A percentile compares a stretch with the other conserved stretches of the same genome.
Conservation (phyloP, 176 grass and related monocot genomes). For the Oropetium thomaeum region DNA sequence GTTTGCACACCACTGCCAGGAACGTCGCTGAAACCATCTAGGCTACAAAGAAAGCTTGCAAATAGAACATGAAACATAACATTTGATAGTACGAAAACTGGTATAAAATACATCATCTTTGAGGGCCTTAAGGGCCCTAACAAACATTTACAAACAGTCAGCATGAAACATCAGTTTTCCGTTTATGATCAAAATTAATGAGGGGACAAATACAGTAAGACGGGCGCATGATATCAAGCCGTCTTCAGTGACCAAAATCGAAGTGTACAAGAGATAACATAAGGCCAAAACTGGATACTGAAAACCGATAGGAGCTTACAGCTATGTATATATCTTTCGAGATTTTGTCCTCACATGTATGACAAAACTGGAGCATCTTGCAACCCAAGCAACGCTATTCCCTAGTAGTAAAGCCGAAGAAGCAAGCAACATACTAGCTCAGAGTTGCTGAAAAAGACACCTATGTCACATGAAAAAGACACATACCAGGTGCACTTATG, state of each 20-base stretch:
- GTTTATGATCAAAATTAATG: background rate
- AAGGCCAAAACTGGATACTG: constrained; percentile 16
- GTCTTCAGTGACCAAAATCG: background rate
- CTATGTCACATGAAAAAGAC: background rate
- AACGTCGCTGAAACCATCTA: background rate
- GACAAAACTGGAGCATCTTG: constrained; percentile 20
- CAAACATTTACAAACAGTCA: background rate
- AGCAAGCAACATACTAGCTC: constrained; percentile 15
- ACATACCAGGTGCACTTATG: background rate
- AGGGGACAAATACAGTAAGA: background rate
- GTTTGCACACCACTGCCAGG: background rate
- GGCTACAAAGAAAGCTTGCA: background rate
- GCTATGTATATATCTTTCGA: background rate
- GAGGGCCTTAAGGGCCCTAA: background rate
- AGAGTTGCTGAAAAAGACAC: constrained; percentile 6
- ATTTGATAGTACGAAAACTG: background rate
- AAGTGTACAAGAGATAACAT: background rate
- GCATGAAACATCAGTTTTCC: background rate
- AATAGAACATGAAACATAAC: background rate
- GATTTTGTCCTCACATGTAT: constrained; percentile 6
- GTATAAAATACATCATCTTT: background rate
- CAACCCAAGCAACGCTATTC: constrained; percentile 18
- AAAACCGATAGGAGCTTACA: constrained; percentile 19
- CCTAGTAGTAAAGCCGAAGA: constrained; percentile 1
- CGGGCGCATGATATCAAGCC: background rate